Evolutionary conservation across 2,329 filamentous ascomycete genomes (phyloP), one percentile per base, ranked within the genome.

Genomic region (Talaromyces rugulosus): DNA sequence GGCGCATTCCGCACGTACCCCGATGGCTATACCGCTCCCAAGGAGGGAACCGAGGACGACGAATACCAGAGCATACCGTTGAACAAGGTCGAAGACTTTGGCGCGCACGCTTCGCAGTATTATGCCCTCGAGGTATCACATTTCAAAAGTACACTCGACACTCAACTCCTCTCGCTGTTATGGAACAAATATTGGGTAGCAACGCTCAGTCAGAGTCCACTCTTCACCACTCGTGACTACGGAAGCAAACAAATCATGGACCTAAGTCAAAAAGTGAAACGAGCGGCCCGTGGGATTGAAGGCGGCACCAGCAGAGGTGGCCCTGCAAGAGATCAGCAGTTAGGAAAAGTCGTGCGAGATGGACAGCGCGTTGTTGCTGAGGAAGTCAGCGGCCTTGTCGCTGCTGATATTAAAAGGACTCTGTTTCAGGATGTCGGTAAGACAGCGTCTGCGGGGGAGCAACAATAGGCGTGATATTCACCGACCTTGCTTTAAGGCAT

Each of bases 111-210:
- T 14, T 90, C 86, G 74, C 87, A 90, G 60, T 99, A 99, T 80
- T 99, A 99, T 77, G 84, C 89, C 14, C 84, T 99, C 5, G 90
- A 96, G 64, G 90, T 98, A 14, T 92, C 92, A 34, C 92, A 96
- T 77, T 99, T 92, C 84, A 98, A 98, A 80, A 95, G 91, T 66
- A 89, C 90, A 0, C 87, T 99, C 31, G 95, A 99, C 77, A 85
- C 88, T 1, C 89, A 92, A 69, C 83, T 99, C 28, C 82, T 99
- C 5, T 91, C 96, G 71, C 84, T 92, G 58, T 82, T 99, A 33
- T 98, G 95, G 95, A 96, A 97, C 81, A 98, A 98, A 77, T 99
- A 99, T 82, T 78, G 76, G 95, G 93, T 97, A 36, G 91, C 96
- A 72, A 99, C 95, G 5, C 85, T 99, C 23, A 96, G 92, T 34